phyloP scores from a whole-genome alignment of 352 stramenopile species.

The Hyaloperonospora brassicae region DNA sequence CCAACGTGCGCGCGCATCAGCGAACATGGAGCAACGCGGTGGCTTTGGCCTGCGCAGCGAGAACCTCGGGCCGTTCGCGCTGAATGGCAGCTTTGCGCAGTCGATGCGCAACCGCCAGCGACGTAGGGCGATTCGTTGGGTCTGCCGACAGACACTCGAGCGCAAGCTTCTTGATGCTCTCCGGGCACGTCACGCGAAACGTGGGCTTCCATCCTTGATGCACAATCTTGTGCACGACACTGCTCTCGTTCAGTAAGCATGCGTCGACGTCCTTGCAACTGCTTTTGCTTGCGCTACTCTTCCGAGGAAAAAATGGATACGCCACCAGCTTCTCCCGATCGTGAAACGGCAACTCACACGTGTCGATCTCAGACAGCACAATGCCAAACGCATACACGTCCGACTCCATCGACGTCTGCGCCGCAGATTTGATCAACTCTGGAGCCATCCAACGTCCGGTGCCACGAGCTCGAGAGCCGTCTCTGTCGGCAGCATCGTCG shows the following conservation, averaged over 20 bases:
- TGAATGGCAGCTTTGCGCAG: conserved; percentile 38
- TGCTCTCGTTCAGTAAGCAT: conserved; percentile 26
- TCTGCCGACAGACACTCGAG: conserved; percentile 37
- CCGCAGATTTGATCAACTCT: conserved; percentile 65
- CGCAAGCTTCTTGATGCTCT: conserved; percentile 36
- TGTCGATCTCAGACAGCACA: conserved; percentile 75
- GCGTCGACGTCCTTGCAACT: conserved; percentile 18
- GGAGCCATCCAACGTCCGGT: conserved; percentile 79
- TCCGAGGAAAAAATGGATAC: conserved; percentile 7
- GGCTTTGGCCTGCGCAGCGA: conserved; percentile 24
- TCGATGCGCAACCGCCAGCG: conserved; percentile 36
- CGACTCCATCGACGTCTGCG: conserved; percentile 64
- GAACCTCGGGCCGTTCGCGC: conserved; percentile 19
- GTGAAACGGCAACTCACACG: conserved; percentile 49
- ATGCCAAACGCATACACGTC: conserved; percentile 85
- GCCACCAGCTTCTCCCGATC: conserved; percentile 22
- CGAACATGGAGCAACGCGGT: conserved; percentile 24
- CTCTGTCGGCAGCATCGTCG: not conserved
- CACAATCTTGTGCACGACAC: conserved; percentile 47
- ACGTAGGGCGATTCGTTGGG: conserved; percentile 30
- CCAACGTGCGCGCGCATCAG: conserved; percentile 2
- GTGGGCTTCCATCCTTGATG: conserved; percentile 38
- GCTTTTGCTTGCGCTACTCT: conserved; percentile 10
- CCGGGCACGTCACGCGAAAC: conserved; percentile 40
- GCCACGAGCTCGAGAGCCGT: conserved; percentile 24